phyloP scores from a whole-genome alignment of 2,329 filamentous ascomycete species.

The Penicillium brasilianum region DNA sequence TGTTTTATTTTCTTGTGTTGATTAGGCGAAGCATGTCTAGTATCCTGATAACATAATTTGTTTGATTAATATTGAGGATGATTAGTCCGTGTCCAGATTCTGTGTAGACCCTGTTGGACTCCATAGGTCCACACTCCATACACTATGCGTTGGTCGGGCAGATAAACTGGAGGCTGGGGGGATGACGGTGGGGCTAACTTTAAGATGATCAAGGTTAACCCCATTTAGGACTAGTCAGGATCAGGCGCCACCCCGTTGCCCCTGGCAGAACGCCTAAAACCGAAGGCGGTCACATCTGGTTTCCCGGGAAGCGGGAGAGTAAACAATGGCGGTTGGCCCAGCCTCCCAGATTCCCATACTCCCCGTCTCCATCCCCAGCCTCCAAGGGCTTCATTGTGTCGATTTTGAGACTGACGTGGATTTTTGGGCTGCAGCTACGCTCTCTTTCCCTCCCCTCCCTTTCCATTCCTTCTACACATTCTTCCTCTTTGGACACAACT shows the following conservation, averaged over 20 bases:
- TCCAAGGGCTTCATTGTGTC: constrained; percentile 30
- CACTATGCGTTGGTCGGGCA: neutral
- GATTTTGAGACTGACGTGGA: constrained; percentile 29
- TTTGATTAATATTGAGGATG: neutral
- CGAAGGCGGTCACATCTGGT: constrained; percentile 41
- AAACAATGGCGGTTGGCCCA: constrained; percentile 52
- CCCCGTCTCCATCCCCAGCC: constrained; percentile 41
- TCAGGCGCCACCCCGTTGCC: neutral
- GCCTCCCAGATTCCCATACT: constrained; percentile 43
- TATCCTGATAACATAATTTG: neutral
- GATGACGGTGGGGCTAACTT: constrained; percentile 22
- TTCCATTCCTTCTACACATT: constrained; percentile 39
- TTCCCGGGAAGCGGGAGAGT: constrained; percentile 44
- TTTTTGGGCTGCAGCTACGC: constrained; percentile 43
- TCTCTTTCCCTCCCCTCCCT: constrained; percentile 32
- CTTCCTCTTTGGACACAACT: constrained; percentile 28
- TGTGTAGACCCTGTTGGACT: too few relatives aligned
- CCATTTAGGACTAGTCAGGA: constrained; percentile 18
- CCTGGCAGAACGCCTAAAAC: constrained; percentile 16
- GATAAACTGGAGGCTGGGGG: constrained; percentile 28
- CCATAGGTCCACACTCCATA: neutral
- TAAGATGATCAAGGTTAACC: constrained; percentile 18
- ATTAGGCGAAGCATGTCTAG: constrained; percentile 8
- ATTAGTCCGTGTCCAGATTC: neutral
- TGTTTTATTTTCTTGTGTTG: constrained; percentile 6